Percentiles rank a stretch among this genome's conserved stretches.
phyloP scores from a whole-genome alignment of 495 filamentous ascomycete species.

The Neurospora sp. region DNA sequence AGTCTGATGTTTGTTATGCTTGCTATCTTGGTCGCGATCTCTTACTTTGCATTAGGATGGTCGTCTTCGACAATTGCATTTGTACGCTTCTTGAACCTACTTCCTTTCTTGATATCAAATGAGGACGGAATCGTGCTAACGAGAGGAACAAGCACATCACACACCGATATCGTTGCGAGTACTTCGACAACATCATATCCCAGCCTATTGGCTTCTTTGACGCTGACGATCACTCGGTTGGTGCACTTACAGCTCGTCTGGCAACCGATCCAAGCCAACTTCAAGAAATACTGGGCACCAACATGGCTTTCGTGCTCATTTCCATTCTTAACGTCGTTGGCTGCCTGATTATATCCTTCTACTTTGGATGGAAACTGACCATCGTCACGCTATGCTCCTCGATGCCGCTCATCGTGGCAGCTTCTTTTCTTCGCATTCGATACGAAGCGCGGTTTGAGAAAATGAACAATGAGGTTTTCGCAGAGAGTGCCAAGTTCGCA shows the following conservation, averaged over 20 bases:
- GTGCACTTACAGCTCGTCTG: constrained; percentile 41
- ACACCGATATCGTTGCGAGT: constrained; percentile 46
- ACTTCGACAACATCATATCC: constrained; percentile 47
- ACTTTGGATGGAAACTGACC: constrained; percentile 49
- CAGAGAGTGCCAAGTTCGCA: constrained; percentile 46
- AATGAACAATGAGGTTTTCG: constrained; percentile 42
- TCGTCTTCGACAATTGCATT: constrained; percentile 42
- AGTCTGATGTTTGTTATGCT: constrained; percentile 56
- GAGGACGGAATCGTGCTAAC: neutral
- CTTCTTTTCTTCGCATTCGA: constrained; percentile 41
- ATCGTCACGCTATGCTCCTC: constrained; percentile 39
- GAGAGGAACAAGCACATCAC: constrained; percentile 30
- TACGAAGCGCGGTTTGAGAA: constrained; percentile 44
- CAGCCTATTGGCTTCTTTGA: constrained; percentile 52
- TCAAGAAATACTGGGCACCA: constrained; percentile 51
- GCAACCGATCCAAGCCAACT: constrained; percentile 51
- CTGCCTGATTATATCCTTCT: constrained; percentile 40
- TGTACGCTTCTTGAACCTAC: constrained; percentile 18
- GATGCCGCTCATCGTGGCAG: constrained; percentile 39
- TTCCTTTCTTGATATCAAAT: neutral
- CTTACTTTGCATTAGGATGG: constrained; percentile 45
- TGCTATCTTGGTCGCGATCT: constrained; percentile 37
- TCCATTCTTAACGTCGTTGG: constrained; percentile 40
- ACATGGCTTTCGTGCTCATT: constrained; percentile 41
- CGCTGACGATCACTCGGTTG: constrained; percentile 35